Conservation (phyloP, 129 eudicot species). For the Helianthus tuberosus region DNA sequence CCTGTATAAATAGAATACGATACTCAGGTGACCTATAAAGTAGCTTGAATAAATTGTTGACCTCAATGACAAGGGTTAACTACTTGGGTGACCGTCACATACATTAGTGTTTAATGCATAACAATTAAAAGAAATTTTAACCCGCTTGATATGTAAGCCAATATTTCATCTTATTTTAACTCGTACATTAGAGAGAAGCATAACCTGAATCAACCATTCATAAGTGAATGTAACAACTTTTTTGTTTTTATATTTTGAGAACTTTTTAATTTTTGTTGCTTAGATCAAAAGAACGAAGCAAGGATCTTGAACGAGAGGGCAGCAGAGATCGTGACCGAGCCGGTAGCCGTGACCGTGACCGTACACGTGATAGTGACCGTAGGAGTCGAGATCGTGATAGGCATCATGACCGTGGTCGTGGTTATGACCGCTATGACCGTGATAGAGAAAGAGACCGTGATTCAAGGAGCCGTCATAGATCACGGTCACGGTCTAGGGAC, state of each 20-base stretch:
- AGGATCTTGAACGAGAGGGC: slow-evolving; percentile 68
- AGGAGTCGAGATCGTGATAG: slow-evolving; percentile 89
- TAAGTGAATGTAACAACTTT: background rate
- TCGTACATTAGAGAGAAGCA: background rate
- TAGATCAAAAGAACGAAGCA: slow-evolving; percentile 83
- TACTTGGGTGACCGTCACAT: background rate
- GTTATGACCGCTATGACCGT: slow-evolving; percentile 69
- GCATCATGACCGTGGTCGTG: slow-evolving; percentile 58
- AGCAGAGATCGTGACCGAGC: slow-evolving; percentile 73
- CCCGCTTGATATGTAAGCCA: background rate
- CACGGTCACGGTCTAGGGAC: slow-evolving; percentile 84
- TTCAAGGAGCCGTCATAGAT: slow-evolving; percentile 82
- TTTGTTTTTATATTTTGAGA: background rate
- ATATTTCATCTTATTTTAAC: background rate
- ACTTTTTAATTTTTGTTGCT: background rate
- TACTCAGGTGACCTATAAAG: background rate
- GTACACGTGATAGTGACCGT: slow-evolving; percentile 61
- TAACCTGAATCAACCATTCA: background rate
- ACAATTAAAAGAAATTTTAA: background rate
- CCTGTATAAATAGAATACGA: background rate
- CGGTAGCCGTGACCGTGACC: slow-evolving; percentile 59
- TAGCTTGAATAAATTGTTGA: background rate
- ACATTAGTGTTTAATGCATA: background rate
- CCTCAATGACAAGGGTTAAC: background rate
- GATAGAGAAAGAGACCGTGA: slow-evolving; percentile 74